Percentiles rank a stretch among this genome's conserved stretches.
Evolutionary conservation across 345 rosid genomes (phyloP).

Genomic region (Salix koriyanagi): DNA sequence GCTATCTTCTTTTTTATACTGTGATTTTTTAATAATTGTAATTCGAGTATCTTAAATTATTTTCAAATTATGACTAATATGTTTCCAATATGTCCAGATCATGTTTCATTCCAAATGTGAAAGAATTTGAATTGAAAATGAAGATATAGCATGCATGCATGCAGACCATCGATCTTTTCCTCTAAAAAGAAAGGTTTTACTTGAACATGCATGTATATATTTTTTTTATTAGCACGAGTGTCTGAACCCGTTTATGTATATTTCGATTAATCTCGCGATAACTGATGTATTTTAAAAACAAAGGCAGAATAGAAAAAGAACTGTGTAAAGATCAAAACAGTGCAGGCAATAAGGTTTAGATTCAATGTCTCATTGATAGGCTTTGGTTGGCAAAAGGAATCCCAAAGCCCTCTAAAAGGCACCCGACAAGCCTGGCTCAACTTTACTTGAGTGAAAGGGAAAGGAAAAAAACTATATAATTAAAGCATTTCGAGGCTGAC

Average conservation of each 20-base stretch:
- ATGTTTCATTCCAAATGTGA: not conserved
- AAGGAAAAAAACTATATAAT: not conserved
- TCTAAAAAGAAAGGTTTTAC: not conserved
- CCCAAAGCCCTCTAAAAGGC: not conserved
- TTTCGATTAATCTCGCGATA: too few relatives aligned
- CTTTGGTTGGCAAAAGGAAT: not conserved
- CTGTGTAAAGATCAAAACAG: not conserved
- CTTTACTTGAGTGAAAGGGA: not conserved
- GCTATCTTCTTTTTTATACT: too few relatives aligned
- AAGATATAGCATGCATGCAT: not conserved
- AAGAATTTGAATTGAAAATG: not conserved
- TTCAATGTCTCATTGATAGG: not conserved
- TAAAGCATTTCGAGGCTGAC: not conserved
- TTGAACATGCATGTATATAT: not conserved
- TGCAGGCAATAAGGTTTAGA: not conserved
- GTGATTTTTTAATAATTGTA: too few relatives aligned
- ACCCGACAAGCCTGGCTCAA: not conserved
- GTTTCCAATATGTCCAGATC: not conserved
- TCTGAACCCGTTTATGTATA: too few relatives aligned
- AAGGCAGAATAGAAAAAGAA: not conserved
- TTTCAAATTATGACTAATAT: too few relatives aligned
- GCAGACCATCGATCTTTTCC: not conserved
- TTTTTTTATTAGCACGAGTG: too few relatives aligned
- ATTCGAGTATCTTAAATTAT: too few relatives aligned
- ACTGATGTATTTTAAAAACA: not conserved